phyloP scores from a whole-genome alignment of 306 rosid genomes.

The Castanopsis chinensis region DNA sequence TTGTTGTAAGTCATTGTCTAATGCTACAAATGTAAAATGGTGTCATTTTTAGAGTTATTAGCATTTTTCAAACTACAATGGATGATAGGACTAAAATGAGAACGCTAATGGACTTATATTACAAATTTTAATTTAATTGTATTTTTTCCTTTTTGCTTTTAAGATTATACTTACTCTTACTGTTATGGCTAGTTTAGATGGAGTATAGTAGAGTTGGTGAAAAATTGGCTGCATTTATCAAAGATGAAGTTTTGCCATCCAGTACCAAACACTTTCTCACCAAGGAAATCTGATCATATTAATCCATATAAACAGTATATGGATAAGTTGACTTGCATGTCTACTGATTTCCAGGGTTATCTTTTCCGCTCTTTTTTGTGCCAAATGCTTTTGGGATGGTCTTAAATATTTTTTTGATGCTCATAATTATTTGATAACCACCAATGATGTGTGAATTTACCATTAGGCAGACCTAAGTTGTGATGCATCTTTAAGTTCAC shows the following conservation, averaged over 20 bases:
- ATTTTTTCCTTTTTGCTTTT: too few relatives aligned
- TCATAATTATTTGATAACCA: slow-evolving; percentile 15
- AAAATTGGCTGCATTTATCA: slow-evolving; percentile 43
- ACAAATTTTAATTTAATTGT: too few relatives aligned
- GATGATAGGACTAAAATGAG: too few relatives aligned
- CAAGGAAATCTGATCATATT: slow-evolving; percentile 31
- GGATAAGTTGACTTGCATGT: slow-evolving; percentile 31
- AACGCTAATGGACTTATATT: too few relatives aligned
- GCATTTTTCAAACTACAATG: too few relatives aligned
- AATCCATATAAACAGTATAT: slow-evolving; percentile 29
- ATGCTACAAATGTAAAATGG: fast-evolving
- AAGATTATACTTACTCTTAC: too few relatives aligned
- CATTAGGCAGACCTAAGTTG: slow-evolving; percentile 58
- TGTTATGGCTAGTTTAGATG: too few relatives aligned
- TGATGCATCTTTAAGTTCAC: slow-evolving; percentile 40
- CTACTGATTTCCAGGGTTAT: slow-evolving; percentile 36
- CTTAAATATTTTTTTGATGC: background rate
- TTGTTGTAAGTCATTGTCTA: too few relatives aligned
- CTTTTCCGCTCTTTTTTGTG: slow-evolving; percentile 10
- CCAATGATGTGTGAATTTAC: slow-evolving; percentile 31
- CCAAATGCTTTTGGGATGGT: background rate
- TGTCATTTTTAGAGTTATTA: too few relatives aligned
- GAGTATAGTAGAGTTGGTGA: too few relatives aligned
- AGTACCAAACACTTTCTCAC: slow-evolving; percentile 47
- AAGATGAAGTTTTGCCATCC: slow-evolving; percentile 85